phyloP scores from a whole-genome alignment of 2,329 filamentous ascomycete genomes.

The Aspergillus tubingensis region DNA sequence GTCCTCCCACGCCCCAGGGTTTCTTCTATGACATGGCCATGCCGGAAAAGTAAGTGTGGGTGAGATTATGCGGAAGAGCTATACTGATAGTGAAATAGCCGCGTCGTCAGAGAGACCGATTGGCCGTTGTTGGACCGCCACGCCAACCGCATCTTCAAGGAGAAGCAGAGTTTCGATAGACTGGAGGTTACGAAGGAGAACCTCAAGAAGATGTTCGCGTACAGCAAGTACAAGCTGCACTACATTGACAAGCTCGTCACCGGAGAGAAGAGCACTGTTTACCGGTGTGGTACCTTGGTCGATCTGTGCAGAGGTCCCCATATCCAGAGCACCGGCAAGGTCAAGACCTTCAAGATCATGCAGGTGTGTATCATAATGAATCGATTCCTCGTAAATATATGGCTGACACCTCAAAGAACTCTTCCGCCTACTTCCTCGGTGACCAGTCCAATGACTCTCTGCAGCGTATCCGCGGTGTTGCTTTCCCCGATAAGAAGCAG shows the following conservation, averaged over 20 bases:
- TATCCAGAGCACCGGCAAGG: slow-evolving; percentile 87
- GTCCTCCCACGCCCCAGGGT: slow-evolving; percentile 84
- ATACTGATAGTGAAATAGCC: slow-evolving; percentile 40
- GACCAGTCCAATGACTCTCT: slow-evolving; percentile 92
- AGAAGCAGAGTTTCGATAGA: slow-evolving; percentile 93
- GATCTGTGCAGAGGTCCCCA: slow-evolving; percentile 95
- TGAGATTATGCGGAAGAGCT: slow-evolving; percentile 3
- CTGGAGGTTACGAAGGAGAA: slow-evolving; percentile 87
- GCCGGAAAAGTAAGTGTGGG: slow-evolving; percentile 57
- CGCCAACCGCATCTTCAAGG: slow-evolving; percentile 83
- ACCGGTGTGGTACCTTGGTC: slow-evolving; percentile 89
- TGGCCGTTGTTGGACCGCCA: slow-evolving; percentile 82
- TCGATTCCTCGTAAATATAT: neutral
- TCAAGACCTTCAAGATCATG: slow-evolving; percentile 93
- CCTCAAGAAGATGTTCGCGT: slow-evolving; percentile 91
- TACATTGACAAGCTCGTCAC: slow-evolving; percentile 96
- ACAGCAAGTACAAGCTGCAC: slow-evolving; percentile 98
- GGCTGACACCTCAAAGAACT: slow-evolving; percentile 55
- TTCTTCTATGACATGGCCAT: slow-evolving; percentile 98
- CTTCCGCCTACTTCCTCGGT: slow-evolving; percentile 87
- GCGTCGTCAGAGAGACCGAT: slow-evolving; percentile 71
- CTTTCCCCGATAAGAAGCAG: slow-evolving; percentile 94
- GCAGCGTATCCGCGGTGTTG: slow-evolving; percentile 94
- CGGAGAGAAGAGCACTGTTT: slow-evolving; percentile 89
- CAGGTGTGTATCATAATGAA: slow-evolving; percentile 53